Base-by-base conservation (phyloP, 495 filamentous ascomycete species). In the Delitschia confertaspora region DNA sequence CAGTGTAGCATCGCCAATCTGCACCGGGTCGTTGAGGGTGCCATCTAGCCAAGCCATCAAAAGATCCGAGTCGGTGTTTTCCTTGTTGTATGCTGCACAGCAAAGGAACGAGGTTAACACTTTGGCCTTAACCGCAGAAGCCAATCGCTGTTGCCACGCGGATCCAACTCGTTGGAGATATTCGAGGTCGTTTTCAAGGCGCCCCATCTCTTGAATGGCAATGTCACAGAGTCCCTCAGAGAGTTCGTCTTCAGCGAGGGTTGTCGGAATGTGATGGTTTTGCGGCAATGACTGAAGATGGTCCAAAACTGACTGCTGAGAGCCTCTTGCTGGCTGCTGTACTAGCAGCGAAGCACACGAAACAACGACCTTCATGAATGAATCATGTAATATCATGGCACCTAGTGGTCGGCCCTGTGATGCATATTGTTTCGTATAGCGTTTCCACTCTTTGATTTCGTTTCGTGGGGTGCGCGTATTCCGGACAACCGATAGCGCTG, bases 341-440 rank as follows among this genome's bases (percentile, higher is more conserved):
- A 85, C 67, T 18, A 79, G 65, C 36, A 93, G 69, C 6, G 82
- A 81, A n/a, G 83, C 84, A 39, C 74, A 79, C 4, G 85, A 78
- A 40, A 85, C 80, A 19, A 93, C 69, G 34, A 96, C 75, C 57
- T 75, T 78, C 76, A 88, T 88, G 58, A 88, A 88, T 38, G 77
- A 84, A 55, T 82, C 77, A 58, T 88, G 86, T 11, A 98, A 63
- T 6, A 95, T 67, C 83, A 95, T 88, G n/a, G 87, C 86, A 3
- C 91, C 88, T 22, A 96, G 62, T 2, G 91, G 88, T 11, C 83
- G 76, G 9, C 82, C 83, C 42, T 75, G 69, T 6, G 75, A 72
- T 19, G 87, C 78, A 61, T 98, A 96, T 33, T 84, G 80, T n/a
- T 79, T 78, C 13, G 80, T 66, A 62, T 80, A 88, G 47, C 75